Conservation (phyloP, 2,329 filamentous ascomycete genomes). For the Trichoderma aggressivum region DNA sequence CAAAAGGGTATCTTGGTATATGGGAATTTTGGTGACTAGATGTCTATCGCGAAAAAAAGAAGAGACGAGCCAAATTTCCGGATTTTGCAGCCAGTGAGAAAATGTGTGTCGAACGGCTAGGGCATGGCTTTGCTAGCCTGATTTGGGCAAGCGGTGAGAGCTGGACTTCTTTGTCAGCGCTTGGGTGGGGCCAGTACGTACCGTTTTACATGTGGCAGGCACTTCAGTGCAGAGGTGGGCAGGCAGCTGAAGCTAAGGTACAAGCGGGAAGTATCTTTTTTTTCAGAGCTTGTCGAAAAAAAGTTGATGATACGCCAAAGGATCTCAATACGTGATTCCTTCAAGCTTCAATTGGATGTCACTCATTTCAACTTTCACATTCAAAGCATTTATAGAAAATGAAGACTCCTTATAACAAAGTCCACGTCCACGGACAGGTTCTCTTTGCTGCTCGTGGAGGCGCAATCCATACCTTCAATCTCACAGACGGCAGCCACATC, state of each 20-base stretch:
- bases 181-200: not conserved
- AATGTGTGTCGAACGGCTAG: constrained; percentile 38
- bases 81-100: constrained; percentile 25
- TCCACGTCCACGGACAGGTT: constrained; percentile 53
- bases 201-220: not conserved
- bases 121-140: constrained; percentile 34
- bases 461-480: constrained; percentile 64
- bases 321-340: not conserved
- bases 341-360: not conserved
- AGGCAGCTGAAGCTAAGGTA: not conserved
- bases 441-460: constrained; percentile 73
- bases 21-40: constrained; percentile 26
- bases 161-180: constrained; percentile 13
- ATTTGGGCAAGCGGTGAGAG: constrained; percentile 17
- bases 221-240: not conserved
- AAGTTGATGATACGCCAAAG: not conserved
- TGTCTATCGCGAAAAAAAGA: constrained; percentile 23
- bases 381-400: constrained; percentile 29
- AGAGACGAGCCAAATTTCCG: constrained; percentile 23
- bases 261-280: constrained; percentile 12
- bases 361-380: not conserved
- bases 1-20: constrained; percentile 40
- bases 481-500: constrained; percentile 55
- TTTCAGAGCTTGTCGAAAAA: not conserved
- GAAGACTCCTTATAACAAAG: constrained; percentile 62